Conservation (phyloP, 495 filamentous ascomycete genomes). For the Daldinia grandis region DNA sequence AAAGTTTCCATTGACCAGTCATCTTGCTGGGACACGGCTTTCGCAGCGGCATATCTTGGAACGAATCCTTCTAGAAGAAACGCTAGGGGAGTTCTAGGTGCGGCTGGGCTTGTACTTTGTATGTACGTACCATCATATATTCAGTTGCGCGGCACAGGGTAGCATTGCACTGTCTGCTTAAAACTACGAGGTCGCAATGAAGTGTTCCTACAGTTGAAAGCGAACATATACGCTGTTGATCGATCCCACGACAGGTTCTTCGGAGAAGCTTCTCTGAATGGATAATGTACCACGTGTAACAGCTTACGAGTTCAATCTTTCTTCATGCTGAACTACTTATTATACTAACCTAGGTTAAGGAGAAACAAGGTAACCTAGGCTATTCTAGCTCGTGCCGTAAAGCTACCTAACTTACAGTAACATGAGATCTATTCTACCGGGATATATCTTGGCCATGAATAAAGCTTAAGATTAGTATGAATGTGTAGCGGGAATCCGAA, state of each 20-base stretch:
- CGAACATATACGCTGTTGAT: not conserved
- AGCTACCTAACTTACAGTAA: not conserved
- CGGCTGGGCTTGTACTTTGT: slow-evolving; percentile 20
- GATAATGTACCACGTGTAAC: not conserved
- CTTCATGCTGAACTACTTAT: not conserved
- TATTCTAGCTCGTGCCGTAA: not conserved
- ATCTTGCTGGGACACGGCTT: slow-evolving; percentile 1
- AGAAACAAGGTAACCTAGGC: not conserved
- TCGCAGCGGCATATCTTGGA: slow-evolving; percentile 21
- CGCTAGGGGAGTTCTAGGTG: slow-evolving; percentile 15
- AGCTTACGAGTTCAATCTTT: not conserved
- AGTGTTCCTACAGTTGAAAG: not conserved
- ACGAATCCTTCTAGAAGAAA: slow-evolving; percentile 23
- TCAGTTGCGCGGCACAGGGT: not conserved
- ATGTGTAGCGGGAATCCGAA: not conserved
- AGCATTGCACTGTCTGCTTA: not conserved
- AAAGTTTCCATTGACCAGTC: slow-evolving; percentile 18
- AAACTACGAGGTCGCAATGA: not conserved
- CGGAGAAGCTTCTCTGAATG: not conserved
- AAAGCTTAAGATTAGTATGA: not conserved
- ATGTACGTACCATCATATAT: not conserved
- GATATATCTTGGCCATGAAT: not conserved
- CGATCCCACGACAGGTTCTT: not conserved
- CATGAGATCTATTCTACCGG: not conserved
- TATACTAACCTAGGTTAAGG: too few species aligned